Conservation (phyloP, 2,329 filamentous ascomycete genomes). For the Orbilia oligospora region DNA sequence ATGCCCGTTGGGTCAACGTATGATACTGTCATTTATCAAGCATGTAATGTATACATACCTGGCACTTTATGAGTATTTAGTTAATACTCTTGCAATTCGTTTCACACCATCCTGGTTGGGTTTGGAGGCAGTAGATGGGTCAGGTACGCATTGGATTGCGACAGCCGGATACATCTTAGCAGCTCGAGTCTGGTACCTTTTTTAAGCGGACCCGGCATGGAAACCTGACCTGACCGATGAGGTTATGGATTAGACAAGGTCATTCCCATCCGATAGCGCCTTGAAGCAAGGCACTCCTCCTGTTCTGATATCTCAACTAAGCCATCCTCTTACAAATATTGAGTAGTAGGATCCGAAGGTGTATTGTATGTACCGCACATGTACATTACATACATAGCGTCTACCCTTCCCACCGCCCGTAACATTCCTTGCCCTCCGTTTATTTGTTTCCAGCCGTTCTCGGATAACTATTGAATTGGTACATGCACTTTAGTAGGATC, state of each 20-base stretch:
- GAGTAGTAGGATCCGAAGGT: slow-evolving; percentile 56
- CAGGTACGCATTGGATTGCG: slow-evolving; percentile 59
- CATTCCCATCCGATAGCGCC: slow-evolving; percentile 56
- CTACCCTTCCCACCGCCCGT: slow-evolving; percentile 19
- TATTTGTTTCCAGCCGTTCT: slow-evolving; percentile 47
- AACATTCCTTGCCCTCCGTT: slow-evolving; percentile 35
- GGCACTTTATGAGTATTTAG: slow-evolving; percentile 26
- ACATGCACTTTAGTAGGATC: slow-evolving; percentile 41
- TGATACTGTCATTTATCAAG: slow-evolving; percentile 6
- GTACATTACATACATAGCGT: background rate
- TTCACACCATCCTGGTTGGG: slow-evolving; percentile 55
- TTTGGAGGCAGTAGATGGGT: slow-evolving; percentile 49
- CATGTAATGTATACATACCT: slow-evolving; percentile 29
- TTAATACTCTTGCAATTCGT: slow-evolving; percentile 22
- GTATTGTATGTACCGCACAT: background rate
- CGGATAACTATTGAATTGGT: slow-evolving; percentile 43
- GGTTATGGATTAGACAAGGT: slow-evolving; percentile 55
- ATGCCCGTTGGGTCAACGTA: slow-evolving; percentile 31
- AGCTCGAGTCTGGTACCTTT: slow-evolving; percentile 57
- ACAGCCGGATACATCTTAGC: slow-evolving; percentile 53
- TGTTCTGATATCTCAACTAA: slow-evolving; percentile 45
- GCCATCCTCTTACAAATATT: slow-evolving; percentile 52
- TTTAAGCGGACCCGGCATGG: slow-evolving; percentile 49
- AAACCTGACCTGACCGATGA: slow-evolving; percentile 42
- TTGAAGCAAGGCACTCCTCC: slow-evolving; percentile 55